phyloP scores from a whole-genome alignment of 257 asterid genomes.

The Penstemon davidsonii region DNA sequence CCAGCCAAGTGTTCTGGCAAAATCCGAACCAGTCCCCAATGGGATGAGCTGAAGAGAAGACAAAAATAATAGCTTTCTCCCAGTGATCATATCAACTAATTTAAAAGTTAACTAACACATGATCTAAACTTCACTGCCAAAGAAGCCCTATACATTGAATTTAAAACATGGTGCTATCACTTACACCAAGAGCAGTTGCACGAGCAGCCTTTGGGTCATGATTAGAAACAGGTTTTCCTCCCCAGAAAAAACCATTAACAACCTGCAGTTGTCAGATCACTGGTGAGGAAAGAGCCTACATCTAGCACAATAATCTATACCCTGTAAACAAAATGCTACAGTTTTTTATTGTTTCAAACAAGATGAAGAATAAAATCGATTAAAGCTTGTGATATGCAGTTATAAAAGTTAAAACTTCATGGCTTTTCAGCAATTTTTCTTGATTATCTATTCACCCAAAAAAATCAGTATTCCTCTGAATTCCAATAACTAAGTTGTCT shows the following conservation, averaged over 20 bases:
- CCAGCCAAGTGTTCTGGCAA: constrained; percentile 91
- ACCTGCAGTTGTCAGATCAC: constrained; percentile 52
- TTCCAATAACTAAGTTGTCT: constrained; percentile 6
- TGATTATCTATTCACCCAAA: neutral
- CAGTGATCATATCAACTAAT: constrained; percentile 25
- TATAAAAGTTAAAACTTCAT: neutral
- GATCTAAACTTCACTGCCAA: constrained; percentile 25
- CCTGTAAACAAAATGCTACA: neutral
- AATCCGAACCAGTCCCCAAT: constrained; percentile 94
- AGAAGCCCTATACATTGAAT: constrained; percentile 9
- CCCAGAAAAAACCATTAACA: constrained; percentile 84
- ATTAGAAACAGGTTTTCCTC: constrained; percentile 66
- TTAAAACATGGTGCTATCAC: constrained; percentile 32
- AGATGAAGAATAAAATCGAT: neutral
- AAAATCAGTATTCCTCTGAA: constrained; percentile 1
- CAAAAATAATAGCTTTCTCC: constrained; percentile 25
- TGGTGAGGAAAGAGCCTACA: neutral
- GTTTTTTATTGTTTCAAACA: neutral
- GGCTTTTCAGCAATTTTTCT: constrained; percentile 3
- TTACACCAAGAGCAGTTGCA: constrained; percentile 85
- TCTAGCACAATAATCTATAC: neutral
- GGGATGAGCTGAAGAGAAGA: constrained; percentile 75
- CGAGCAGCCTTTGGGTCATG: constrained; percentile 43
- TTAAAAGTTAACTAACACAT: constrained; percentile 14
- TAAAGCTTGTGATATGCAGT: neutral